A percentile compares a stretch with the other conserved stretches of the same genome.
Conservation (phyloP, 805 yeast species). For the Kurtzmaniella cleridarum region DNA sequence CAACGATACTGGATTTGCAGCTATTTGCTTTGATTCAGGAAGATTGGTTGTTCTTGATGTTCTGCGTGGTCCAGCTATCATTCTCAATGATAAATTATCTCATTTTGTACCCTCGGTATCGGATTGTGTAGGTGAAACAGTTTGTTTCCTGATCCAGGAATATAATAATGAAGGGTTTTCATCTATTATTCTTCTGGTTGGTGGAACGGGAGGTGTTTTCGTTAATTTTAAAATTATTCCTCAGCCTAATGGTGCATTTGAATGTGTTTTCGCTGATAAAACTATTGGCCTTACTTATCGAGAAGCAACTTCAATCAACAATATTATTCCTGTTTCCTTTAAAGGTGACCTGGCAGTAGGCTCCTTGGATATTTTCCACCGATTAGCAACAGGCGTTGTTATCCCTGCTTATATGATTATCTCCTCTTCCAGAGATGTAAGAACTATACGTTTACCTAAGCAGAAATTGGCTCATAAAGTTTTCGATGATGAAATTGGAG, state of each 20-base stretch:
- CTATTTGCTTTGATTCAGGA: slow-evolving; percentile 75
- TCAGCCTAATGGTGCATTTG: slow-evolving; percentile 52
- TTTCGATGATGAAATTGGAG: slow-evolving; percentile 43
- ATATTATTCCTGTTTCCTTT: slow-evolving; percentile 54
- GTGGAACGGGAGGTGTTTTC: slow-evolving; percentile 71
- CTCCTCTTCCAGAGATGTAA: slow-evolving; percentile 52
- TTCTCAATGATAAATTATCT: slow-evolving; percentile 32
- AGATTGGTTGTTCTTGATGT: slow-evolving; percentile 64
- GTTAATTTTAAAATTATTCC: slow-evolving; percentile 63
- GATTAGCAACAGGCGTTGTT: slow-evolving; percentile 54
- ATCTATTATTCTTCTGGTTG: slow-evolving; percentile 67
- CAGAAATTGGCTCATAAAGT: slow-evolving; percentile 60
- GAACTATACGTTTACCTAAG: slow-evolving; percentile 57
- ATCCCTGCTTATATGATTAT: slow-evolving; percentile 60
- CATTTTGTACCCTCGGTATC: slow-evolving; percentile 27
- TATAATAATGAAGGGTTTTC: slow-evolving; percentile 64
- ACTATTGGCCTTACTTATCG: slow-evolving; percentile 32
- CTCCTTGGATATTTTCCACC: slow-evolving; percentile 47
- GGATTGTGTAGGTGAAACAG: slow-evolving; percentile 43
- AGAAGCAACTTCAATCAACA: slow-evolving; percentile 47
- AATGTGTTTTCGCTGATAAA: slow-evolving; percentile 46
- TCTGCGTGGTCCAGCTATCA: slow-evolving; percentile 69
- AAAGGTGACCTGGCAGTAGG: slow-evolving; percentile 68
- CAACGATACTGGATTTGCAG: slow-evolving; percentile 80
- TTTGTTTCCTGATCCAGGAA: slow-evolving; percentile 72